Percentiles rank a stretch among this genome's conserved stretches.
phyloP scores from a whole-genome alignment of 768 basidiomycete genomes.

The Boletus coccyginus region DNA sequence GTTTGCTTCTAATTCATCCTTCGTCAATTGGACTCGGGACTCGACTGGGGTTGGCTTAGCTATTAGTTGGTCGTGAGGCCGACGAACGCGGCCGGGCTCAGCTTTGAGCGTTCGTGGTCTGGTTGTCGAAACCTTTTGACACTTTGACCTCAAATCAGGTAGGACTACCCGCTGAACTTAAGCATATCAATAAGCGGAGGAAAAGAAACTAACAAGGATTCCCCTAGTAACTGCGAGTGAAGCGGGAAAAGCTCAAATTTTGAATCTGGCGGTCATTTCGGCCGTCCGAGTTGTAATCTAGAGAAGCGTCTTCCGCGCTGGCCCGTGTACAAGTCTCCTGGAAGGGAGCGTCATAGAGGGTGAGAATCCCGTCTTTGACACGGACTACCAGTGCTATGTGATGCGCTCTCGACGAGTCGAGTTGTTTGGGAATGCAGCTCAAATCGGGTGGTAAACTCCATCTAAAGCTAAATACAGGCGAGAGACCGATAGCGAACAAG shows the following conservation, averaged over 20 bases:
- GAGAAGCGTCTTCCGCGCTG: constrained; percentile 71
- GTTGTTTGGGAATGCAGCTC: constrained; percentile 87
- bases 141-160: no score
- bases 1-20: neutral
- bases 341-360: constrained; percentile 79
- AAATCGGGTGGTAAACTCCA: constrained; percentile 79
- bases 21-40: neutral
- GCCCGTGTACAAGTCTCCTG: constrained; percentile 77
- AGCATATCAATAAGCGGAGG: no score
- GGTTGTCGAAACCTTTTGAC: no score
- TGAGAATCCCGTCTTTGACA: constrained; percentile 67
- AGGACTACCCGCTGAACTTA: no score
- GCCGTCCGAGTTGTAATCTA: no score
- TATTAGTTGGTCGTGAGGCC: neutral
- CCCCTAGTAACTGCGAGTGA: no score
- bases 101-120: no score
- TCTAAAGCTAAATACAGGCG: constrained; percentile 83
- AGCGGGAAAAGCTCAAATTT: no score
- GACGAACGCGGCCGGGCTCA: neutral
- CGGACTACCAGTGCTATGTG: constrained; percentile 60
- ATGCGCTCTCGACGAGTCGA: constrained; percentile 76
- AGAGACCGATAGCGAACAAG: constrained; percentile 84
- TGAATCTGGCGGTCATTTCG: no score
- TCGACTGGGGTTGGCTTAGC: neutral
- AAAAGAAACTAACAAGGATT: no score